Conservation (phyloP, 2,329 filamentous ascomycete genomes). For the Exophiala viscosa region DNA sequence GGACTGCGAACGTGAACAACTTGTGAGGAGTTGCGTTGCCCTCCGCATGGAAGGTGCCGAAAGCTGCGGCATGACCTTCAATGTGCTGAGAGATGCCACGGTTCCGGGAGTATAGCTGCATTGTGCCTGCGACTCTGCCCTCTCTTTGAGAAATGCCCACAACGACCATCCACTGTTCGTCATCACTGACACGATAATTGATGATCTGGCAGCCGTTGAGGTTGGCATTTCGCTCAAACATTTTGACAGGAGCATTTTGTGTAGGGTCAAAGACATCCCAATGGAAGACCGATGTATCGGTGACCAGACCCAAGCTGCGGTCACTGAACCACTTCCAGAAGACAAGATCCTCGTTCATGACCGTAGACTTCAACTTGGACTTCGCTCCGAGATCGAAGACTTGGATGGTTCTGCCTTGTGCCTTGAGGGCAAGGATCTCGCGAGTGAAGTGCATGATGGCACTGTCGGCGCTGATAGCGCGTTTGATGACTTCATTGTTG, state of each 20-base stretch:
- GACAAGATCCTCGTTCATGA: conserved; percentile 94
- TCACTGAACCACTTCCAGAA: conserved; percentile 99
- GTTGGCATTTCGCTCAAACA: conserved; percentile 92
- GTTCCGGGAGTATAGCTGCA: conserved; percentile 96
- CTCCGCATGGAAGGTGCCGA: conserved; percentile 83
- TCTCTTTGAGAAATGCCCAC: conserved; percentile 93
- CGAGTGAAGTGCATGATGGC: conserved; percentile 99
- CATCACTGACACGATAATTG: conserved; percentile 94
- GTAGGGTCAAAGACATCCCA: conserved; percentile 92
- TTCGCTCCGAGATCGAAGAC: conserved; percentile 94
- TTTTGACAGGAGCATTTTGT: conserved; percentile 76
- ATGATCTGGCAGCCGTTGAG: conserved; percentile 94
- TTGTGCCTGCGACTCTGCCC: conserved; percentile 87
- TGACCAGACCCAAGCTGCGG: conserved; percentile 81
- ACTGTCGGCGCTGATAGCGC: conserved; percentile 98
- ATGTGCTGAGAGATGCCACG: conserved; percentile 96
- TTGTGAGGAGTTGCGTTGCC: conserved; percentile 88
- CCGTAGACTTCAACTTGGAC: conserved; percentile 92
- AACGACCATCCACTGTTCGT: conserved; percentile 97
- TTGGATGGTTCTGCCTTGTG: conserved; percentile 88
- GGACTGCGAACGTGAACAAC: conserved; percentile 93
- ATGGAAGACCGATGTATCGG: conserved; percentile 86
- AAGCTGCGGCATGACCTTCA: conserved; percentile 93
- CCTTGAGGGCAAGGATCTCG: conserved; percentile 95
- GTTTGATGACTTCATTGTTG: conserved; percentile 87